These are phyloP conservation scores for Cynara cardunculus DNA, from an alignment of 129 eudicot species.

Conservation along the genomic window DNA sequence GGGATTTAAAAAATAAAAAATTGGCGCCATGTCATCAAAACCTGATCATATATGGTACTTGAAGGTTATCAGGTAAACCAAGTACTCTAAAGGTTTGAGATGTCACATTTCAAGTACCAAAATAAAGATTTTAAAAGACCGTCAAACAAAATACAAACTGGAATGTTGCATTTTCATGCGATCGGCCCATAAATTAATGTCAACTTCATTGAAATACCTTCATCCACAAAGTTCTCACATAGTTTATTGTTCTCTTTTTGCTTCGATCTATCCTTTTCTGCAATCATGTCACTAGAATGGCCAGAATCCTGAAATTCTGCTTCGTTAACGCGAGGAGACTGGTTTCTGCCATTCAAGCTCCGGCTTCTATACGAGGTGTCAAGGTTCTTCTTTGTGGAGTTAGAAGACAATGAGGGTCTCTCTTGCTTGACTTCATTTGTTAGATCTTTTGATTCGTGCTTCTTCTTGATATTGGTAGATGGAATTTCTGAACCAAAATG, in stretches of 20 bases:
- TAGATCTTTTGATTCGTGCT: constrained; percentile 39
- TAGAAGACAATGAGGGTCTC: constrained; percentile 38
- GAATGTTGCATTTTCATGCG: not conserved
- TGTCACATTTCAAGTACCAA: not conserved
- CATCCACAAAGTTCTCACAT: constrained; percentile 31
- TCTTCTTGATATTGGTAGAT: constrained; percentile 46
- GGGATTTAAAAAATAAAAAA: not conserved
- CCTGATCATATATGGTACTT: not conserved
- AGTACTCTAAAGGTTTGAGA: not conserved
- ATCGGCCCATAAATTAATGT: not conserved
- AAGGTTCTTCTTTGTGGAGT: constrained; percentile 49
- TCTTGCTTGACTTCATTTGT: constrained; percentile 33
- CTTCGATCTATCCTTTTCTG: constrained; percentile 36
- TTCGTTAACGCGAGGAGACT: constrained; percentile 45
- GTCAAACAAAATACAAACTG: not conserved
- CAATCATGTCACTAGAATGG: constrained; percentile 34
- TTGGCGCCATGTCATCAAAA: not conserved
- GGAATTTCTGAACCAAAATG: constrained; percentile 19
- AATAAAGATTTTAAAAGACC: not conserved
- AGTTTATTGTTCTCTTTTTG: constrained; percentile 31
- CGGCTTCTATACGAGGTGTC: constrained; percentile 38
- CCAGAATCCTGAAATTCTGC: constrained; percentile 43
- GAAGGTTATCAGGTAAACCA: not conserved
- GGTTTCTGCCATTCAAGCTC: constrained; percentile 36
- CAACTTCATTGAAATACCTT: constrained; percentile 44